Conservation (phyloP, 352 stramenopile genomes). For the Phytopythium boreale region DNA sequence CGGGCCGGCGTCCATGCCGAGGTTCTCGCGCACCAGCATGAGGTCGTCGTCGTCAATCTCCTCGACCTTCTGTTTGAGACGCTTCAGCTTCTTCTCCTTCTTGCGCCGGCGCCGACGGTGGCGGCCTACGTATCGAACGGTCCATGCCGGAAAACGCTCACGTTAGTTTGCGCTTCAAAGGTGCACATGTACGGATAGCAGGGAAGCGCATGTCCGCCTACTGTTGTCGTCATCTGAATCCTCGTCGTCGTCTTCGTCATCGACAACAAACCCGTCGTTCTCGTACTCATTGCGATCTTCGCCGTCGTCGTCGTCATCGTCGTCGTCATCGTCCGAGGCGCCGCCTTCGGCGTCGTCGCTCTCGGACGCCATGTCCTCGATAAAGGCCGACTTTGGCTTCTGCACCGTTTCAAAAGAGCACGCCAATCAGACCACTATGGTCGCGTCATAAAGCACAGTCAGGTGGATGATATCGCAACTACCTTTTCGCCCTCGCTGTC, state of each 20-base stretch:
- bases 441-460: background rate
- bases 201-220: conserved; percentile 19
- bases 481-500: conserved; percentile 74
- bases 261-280: conserved; percentile 87
- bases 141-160: background rate
- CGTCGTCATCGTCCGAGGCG: conserved; percentile 61
- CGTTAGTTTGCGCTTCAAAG: background rate
- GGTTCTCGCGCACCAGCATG: conserved; percentile 87
- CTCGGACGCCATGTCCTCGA: conserved; percentile 88
- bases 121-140: conserved; percentile 23
- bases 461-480: background rate
- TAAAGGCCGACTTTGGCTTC: conserved; percentile 80
- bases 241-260: conserved; percentile 73
- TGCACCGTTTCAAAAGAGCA: conserved; percentile 14
- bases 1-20: conserved; percentile 81
- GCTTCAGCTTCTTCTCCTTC: conserved; percentile 87
- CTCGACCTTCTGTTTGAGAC: conserved; percentile 85
- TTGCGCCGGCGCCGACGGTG: conserved; percentile 74
- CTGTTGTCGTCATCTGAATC: conserved; percentile 60
- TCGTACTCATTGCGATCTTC: conserved; percentile 89
- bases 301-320: conserved; percentile 80
- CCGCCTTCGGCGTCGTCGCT: conserved; percentile 69
- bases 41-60: conserved; percentile 88
- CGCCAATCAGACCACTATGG: background rate
- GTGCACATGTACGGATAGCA: background rate